A percentile compares a stretch with the other conserved stretches of the same genome.
Conservation (phyloP, 2,329 filamentous ascomycete species). For the Sordariomycetes sp. region DNA sequence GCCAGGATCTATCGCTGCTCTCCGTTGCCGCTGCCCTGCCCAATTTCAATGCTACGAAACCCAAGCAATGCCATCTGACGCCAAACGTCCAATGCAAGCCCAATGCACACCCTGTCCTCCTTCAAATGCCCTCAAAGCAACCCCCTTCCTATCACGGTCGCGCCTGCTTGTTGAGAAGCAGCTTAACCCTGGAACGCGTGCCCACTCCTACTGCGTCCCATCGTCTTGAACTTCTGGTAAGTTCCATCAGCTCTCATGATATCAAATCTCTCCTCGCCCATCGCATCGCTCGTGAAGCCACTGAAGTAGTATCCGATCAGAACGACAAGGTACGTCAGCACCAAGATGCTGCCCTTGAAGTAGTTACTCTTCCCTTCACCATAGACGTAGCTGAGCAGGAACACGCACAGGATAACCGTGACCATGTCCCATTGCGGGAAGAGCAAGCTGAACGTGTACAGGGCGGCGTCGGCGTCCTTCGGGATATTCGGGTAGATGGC, state of each 20-base stretch:
- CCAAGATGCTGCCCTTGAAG: conserved; percentile 95
- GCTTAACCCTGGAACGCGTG: conserved; percentile 9
- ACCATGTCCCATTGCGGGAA: conserved; percentile 99
- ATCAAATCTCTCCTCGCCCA: conserved; percentile 42
- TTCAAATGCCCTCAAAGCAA: too few species aligned
- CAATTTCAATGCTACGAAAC: too few species aligned
- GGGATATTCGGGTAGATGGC: conserved; percentile 53
- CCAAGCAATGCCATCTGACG: too few species aligned
- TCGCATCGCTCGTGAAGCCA: conserved; percentile 37
- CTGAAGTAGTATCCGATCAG: conserved; percentile 88
- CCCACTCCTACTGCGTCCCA: conserved; percentile 35
- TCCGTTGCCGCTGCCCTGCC: too few species aligned
- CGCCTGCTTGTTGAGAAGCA: too few species aligned
- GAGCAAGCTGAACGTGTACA: conserved; percentile 73
- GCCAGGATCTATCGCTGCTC: too few species aligned
- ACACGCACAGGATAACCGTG: conserved; percentile 90
- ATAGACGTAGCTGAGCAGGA: conserved; percentile 94
- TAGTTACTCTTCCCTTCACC: conserved; percentile 99
- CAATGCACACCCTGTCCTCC: too few species aligned
- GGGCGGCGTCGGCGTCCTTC: conserved; percentile 26
- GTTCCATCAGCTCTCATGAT: conserved; percentile 39
- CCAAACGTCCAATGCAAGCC: too few species aligned
- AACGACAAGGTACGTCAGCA: conserved; percentile 88
- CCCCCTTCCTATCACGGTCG: too few species aligned
- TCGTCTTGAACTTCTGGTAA: conserved; percentile 43